Evolutionary conservation across 192 early-diverging fungal species (phyloP), one percentile per base, ranked within the genome.

Genomic region (Coemansia sp.): DNA sequence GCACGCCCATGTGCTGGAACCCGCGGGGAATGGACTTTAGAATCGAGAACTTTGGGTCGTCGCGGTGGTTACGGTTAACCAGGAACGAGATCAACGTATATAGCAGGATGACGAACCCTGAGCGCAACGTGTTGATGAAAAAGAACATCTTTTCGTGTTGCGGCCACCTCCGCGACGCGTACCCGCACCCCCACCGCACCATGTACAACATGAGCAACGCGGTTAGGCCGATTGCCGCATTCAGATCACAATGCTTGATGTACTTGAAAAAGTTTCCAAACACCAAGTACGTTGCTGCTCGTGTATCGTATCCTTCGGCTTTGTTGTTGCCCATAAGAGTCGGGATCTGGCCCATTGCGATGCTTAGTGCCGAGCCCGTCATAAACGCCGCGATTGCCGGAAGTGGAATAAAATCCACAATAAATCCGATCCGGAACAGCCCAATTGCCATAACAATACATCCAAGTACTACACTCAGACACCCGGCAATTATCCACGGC

Each of bases 351-450:
- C 85, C 83, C 70, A 95, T 86, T 43, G 90, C 84, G 63, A 95
- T 92, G 26, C 85, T 89, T 4, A 92, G 63, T 14, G 90, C 93
- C 19, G 90, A 89, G 8, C 94, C 94, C 2, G 93, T 86, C 64
- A 90, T 93, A 69, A 95, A 97, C 0, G 93, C 94, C 1, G 89
- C 88, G 64, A 97, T 88, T 25, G 91, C 90, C 1, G 93, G 86
- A 19, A 83, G 72, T 25, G 91, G 88, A 66, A 97, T 91, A 65
- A 95, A 94, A 65, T 95, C 90, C 41, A 95, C 88, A 27, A 95
- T 75, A 53, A 93, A 84, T 6, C 95, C 95, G 12, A 97, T 80
- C 6, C 92, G 89, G 16, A 95, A 67, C 9, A 94, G 59, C 21
- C 93, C 95, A 29, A 97, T 62, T 43, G 83, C 74, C 12, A 87